A percentile compares a stretch with the other conserved stretches of the same genome.
These are phyloP conservation scores for Globisporangium cylindrosporum DNA, from an alignment of 352 stramenopile genomes.

Conservation along the genomic window DNA sequence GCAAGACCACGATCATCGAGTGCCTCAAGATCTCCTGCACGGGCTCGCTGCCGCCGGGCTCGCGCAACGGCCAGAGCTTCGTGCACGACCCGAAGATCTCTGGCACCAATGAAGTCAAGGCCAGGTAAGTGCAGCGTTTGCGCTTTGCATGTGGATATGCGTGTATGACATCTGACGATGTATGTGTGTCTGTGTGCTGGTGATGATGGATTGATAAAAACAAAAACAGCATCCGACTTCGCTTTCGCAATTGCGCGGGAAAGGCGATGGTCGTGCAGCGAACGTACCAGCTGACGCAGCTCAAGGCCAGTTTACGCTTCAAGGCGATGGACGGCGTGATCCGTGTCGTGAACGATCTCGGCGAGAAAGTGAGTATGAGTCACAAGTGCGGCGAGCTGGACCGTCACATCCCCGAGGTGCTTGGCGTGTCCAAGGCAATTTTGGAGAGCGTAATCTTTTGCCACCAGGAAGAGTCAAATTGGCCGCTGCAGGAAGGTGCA, in stretches of 20 bases:
- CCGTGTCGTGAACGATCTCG: conserved; percentile 86
- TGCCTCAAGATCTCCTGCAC: conserved; percentile 98
- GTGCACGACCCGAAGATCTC: conserved; percentile 96
- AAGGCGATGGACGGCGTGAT: conserved; percentile 97
- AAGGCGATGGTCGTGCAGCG: conserved; percentile 91
- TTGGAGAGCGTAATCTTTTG: conserved; percentile 99
- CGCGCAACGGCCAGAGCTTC: conserved; percentile 90
- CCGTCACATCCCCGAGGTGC: conserved; percentile 90
- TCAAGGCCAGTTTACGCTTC: conserved; percentile 90
- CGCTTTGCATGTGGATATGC: not conserved
- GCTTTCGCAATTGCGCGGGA: conserved; percentile 91
- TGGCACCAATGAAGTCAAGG: conserved; percentile 91
- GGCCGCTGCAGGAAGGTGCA: conserved; percentile 94
- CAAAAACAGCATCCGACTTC: conserved; percentile 64
- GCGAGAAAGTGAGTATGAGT: conserved; percentile 89
- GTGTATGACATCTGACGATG: not conserved
- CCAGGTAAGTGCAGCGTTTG: conserved; percentile 19
- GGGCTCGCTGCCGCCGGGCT: conserved; percentile 91
- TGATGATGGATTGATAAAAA: not conserved
- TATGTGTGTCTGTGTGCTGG: not conserved
- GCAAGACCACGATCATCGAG: conserved; percentile 99
- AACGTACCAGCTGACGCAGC: conserved; percentile 94
- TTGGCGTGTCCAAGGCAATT: conserved; percentile 97
- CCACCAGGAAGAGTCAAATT: conserved; percentile 98
- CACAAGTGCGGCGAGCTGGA: conserved; percentile 97